A percentile compares a stretch with the other conserved stretches of the same genome.
phyloP scores from a whole-genome alignment of 805 yeast species.

The Komagataella ulmi region DNA sequence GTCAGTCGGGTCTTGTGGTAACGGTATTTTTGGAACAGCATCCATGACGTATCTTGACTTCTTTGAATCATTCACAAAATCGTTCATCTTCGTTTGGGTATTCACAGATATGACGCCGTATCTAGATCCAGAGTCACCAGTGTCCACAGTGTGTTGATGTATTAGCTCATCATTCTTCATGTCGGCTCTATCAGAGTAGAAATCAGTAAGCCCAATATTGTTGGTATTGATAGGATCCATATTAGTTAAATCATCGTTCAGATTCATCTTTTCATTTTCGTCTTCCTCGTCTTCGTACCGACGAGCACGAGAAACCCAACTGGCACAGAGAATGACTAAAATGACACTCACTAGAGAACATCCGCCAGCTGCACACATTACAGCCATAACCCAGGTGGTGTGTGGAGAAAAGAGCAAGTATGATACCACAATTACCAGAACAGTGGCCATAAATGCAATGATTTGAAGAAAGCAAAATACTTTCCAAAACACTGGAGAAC shows the following conservation, averaged over 20 bases:
- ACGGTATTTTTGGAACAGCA: neutral
- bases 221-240: slow-evolving; percentile 5
- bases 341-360: slow-evolving; percentile 27
- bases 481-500: neutral
- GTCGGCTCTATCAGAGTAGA: neutral
- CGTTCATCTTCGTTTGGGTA: neutral
- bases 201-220: neutral
- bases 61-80: neutral
- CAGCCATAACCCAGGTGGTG: slow-evolving; percentile 62
- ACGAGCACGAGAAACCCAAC: neutral
- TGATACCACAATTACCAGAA: slow-evolving; percentile 38
- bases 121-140: neutral
- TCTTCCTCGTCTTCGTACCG: neutral
- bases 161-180: neutral
- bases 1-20: neutral
- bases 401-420: slow-evolving; percentile 53
- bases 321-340: slow-evolving; percentile 29
- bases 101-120: neutral
- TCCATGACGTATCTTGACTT: neutral
- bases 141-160: neutral
- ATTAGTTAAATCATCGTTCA: slow-evolving; percentile 5
- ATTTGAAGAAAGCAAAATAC: neutral
- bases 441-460: slow-evolving; percentile 34
- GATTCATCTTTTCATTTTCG: neutral
- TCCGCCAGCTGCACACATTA: slow-evolving; percentile 39